Base-by-base conservation (phyloP, 2,329 filamentous ascomycete species). In the Xylariales sp. region DNA sequence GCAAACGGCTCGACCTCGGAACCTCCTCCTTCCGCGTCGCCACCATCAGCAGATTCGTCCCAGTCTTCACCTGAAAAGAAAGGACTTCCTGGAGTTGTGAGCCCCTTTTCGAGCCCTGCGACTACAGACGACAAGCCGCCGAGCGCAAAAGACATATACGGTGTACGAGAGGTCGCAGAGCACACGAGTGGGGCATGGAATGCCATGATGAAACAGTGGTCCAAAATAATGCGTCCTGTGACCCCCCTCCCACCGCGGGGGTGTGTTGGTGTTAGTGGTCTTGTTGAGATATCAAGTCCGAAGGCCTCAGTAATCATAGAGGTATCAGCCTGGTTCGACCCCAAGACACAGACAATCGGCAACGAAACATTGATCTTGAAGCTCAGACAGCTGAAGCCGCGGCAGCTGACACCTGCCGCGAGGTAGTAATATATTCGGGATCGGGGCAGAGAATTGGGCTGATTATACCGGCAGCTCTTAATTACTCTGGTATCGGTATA, bases 141-240 rank as follows among this genome's bases (percentile, higher is more conserved):
- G 19, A 52, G 50, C 20, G 47, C 43, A 4, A 52, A 46, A 39
- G 51, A 54, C 24, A 56, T 69, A 7, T 61, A 66, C 16, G 53
- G 61, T 29, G 41, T 58, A 43, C 51, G 47, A 24, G 20, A 47
- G 12, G 43, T 52, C 20, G 47, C 47, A 31, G 56, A 51, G 20
- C 56, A 60, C 18, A 54, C 46, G 3, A 54, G 47, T 38, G 54
- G 53, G 5, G 55, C 66, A 0, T 62, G 58, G 59, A 29, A 50
- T 19, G 54, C 48, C 1, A 62, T 68, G 45, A 57, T 50, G 36
- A 46, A 56, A 43, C 69, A 60, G 3, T 64, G 70, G 22, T 12
- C 14, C 16, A 19, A 36, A 20, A 19, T 29, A 6, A 32, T 31
- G 32, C n/a, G 25, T 10, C 31, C 39, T 14, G 21, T 14, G 21